Evolutionary conservation across 805 yeast species (phyloP), one percentile per base, ranked within the genome.

Genomic region (Wickerhamomyces canadensis): DNA sequence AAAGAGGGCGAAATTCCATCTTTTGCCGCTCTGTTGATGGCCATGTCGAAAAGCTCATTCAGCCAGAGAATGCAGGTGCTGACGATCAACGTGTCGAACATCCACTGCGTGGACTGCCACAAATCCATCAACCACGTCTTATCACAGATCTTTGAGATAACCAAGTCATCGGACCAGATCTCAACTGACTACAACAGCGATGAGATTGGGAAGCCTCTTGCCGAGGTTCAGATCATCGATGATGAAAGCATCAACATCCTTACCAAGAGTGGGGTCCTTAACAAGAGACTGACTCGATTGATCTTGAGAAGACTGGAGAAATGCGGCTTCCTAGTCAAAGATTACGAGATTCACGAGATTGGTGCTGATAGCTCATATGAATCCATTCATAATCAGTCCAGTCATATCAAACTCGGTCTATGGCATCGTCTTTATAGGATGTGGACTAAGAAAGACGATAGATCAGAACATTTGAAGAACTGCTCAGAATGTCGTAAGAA

Each of bases 71-170:
- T 45, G 47, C 36, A 41, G 21, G 43, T 43, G 4, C 24, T 45
- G n/a, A 33, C 24, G 13, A 14, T 45, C 1, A 37, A 35, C 12
- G 31, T 45, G 6, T n/a, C 37, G 2, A 78, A 79, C 43, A 62
- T 78, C 27, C 84, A 78, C 50, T 78, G 84, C 49, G 60, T 58
- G 3, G 71, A 70, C 27, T 78, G 84, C 48, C 72, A 67, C 41
- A 44, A 44, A 4, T 53, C 65, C 11, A 61, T 78, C 16, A 44
- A 47, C 14, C 37, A 45, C 6, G 41, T 57, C 1, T 40, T 74
- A 12, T 36, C 43, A 33, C 56, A 4, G 19, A 35, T 35, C 21
- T 34, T 32, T 19, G 32, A 42, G 23, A 18, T 29, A 16, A 13
- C 11, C 14, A 28, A 18, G 14, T 7, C 8, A 14, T 8, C 35